A percentile compares a stretch with the other conserved stretches of the same genome.
These are phyloP conservation scores for Teratosphaeria gauchensis DNA, from an alignment of 2,329 filamentous ascomycete genomes.

Conservation along the genomic window DNA sequence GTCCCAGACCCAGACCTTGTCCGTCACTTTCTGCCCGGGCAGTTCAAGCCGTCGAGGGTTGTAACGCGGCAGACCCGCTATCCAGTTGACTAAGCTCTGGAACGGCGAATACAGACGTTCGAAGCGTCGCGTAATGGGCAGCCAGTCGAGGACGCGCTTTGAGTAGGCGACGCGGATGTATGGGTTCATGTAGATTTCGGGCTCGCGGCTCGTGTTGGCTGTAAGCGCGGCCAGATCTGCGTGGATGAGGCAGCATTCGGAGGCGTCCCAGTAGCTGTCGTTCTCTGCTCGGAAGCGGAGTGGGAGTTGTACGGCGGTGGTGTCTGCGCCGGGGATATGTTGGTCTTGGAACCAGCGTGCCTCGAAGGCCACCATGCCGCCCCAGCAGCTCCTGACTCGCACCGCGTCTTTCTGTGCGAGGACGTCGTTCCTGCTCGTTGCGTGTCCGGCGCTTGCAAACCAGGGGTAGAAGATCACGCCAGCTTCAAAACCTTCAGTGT, in stretches of 20 bases:
- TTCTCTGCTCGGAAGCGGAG: slow-evolving; percentile 34
- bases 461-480: slow-evolving; percentile 60
- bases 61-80: slow-evolving; percentile 47
- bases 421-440: slow-evolving; percentile 50
- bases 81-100: slow-evolving; percentile 47
- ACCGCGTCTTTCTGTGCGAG: slow-evolving; percentile 54
- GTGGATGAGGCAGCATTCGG: slow-evolving; percentile 39
- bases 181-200: slow-evolving; percentile 64
- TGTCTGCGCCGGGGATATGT: slow-evolving; percentile 6
- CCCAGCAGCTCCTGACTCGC: slow-evolving; percentile 65
- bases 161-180: slow-evolving; percentile 64
- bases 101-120: slow-evolving; percentile 54
- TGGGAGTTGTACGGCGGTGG: slow-evolving; percentile 29
- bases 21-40: slow-evolving; percentile 45
- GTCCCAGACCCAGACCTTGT: slow-evolving; percentile 42
- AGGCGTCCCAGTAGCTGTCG: slow-evolving; percentile 35
- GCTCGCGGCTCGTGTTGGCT: slow-evolving; percentile 27
- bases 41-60: slow-evolving; percentile 53
- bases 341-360: slow-evolving; percentile 47
- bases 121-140: slow-evolving; percentile 52
- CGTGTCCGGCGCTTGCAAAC: slow-evolving; percentile 47
- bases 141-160: slow-evolving; percentile 45
- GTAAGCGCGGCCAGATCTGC: slow-evolving; percentile 30
- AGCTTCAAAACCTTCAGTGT: slow-evolving; percentile 53
- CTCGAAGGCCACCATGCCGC: slow-evolving; percentile 62